Conservation (phyloP, 441 rosid genomes). For the Pelargonium myrrhifolium region DNA sequence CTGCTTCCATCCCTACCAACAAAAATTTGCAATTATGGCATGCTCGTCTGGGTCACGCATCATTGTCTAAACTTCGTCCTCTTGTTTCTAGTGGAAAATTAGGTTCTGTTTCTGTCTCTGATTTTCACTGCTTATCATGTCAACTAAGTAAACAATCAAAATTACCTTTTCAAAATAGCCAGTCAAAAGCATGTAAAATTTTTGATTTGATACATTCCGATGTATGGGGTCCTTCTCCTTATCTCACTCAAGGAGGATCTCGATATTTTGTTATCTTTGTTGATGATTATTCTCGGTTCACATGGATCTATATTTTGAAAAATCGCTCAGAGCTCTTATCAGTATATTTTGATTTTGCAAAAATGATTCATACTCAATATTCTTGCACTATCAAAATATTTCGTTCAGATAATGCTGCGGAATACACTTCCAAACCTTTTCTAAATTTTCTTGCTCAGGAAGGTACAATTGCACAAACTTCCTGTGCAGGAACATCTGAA, state of each 20-base stretch:
- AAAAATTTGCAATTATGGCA: not conserved
- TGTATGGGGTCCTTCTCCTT: not conserved
- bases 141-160: constrained; percentile 2
- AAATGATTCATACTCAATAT: constrained; percentile 3
- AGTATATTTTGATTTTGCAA: constrained; percentile 7
- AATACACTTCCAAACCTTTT: too few relatives aligned
- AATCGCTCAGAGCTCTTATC: constrained; percentile 3
- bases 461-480: not conserved
- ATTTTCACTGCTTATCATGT: not conserved
- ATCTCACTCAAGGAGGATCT: not conserved
- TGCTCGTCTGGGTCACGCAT: constrained; percentile 5
- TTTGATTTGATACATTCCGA: constrained; percentile 10
- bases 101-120: not conserved
- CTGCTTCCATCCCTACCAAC: not conserved
- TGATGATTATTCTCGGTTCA: constrained; percentile 6
- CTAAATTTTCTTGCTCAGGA: too few relatives aligned
- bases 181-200: not conserved
- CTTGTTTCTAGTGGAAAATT: not conserved
- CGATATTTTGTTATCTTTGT: constrained; percentile 3
- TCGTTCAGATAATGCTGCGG: not conserved
- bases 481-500: constrained; percentile 11
- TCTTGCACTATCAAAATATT: not conserved
- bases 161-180: not conserved
- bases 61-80: not conserved
- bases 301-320: constrained; percentile 9